Conservation (phyloP, 2,329 filamentous ascomycete species). For the Arachnomyces sp. region DNA sequence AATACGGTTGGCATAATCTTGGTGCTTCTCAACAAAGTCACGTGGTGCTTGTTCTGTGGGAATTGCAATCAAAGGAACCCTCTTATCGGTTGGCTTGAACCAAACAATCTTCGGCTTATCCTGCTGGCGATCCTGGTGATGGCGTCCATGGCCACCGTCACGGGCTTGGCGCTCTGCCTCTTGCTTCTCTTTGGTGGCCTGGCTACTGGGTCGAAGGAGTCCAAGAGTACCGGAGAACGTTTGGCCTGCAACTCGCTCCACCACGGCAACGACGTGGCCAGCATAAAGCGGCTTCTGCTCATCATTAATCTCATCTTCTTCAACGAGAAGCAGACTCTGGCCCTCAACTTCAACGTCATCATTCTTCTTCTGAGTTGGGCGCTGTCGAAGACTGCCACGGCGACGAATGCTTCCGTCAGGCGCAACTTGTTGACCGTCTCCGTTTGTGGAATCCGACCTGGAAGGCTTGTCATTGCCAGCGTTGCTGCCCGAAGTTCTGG, state of each 20-base stretch:
- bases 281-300: slow-evolving; percentile 97
- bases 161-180: slow-evolving; percentile 90
- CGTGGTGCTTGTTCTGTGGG: slow-evolving; percentile 95
- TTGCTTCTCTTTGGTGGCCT: slow-evolving; percentile 98
- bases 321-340: slow-evolving; percentile 89
- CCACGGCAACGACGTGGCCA: slow-evolving; percentile 91
- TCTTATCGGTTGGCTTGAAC: slow-evolving; percentile 99
- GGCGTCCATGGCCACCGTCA: slow-evolving; percentile 62
- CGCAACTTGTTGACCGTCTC: slow-evolving; percentile 53
- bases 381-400: slow-evolving; percentile 88
- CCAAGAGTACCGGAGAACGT: slow-evolving; percentile 98
- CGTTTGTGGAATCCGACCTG: slow-evolving; percentile 51
- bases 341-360: slow-evolving; percentile 98
- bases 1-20: slow-evolving; percentile 94
- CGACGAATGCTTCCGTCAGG: slow-evolving; percentile 80
- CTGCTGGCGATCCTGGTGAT: slow-evolving; percentile 73
- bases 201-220: slow-evolving; percentile 87
- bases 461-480: slow-evolving; percentile 58
- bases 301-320: slow-evolving; percentile 97
- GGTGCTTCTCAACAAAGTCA: slow-evolving; percentile 97
- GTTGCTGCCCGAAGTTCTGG: slow-evolving; percentile 61
- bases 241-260: slow-evolving; percentile 92
- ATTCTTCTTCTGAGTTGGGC: slow-evolving; percentile 99
- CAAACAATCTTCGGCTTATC: slow-evolving; percentile 99
- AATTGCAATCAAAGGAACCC: slow-evolving; percentile 94